Percentiles rank a stretch among this genome's conserved stretches.
phyloP scores from a whole-genome alignment of 1,139 yeast species.

The Lodderomyces parapsilosis region DNA sequence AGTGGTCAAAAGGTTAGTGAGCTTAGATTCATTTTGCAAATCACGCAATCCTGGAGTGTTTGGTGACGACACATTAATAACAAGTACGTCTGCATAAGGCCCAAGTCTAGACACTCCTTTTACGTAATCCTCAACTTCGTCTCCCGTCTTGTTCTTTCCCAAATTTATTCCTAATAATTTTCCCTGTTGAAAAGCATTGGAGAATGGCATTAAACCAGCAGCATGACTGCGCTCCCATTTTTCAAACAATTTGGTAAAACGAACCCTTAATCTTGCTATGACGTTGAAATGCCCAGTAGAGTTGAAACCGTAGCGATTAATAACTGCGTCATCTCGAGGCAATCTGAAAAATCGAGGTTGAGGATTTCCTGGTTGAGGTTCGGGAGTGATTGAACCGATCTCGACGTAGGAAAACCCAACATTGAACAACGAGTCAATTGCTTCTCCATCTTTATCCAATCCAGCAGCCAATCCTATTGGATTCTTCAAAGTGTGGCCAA shows the following conservation, averaged over 20 bases:
- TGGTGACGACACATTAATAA: conserved; percentile 93
- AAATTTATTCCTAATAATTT: conserved; percentile 78
- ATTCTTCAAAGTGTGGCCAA: conserved; percentile 61
- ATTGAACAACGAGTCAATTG: conserved; percentile 77
- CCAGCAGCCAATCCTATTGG: conserved; percentile 98
- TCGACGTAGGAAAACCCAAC: conserved; percentile 89
- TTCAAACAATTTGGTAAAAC: conserved; percentile 48
- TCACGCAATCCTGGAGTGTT: conserved; percentile 94
- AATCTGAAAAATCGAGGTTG: conserved; percentile 86
- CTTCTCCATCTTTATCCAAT: conserved; percentile 90
- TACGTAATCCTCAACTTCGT: conserved; percentile 82
- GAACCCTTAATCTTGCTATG: conserved; percentile 57
- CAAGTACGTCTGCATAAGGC: conserved; percentile 82
- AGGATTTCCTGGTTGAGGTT: conserved; percentile 93
- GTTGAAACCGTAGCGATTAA: conserved; percentile 92
- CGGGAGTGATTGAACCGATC: conserved; percentile 90
- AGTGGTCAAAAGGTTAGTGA: conserved; percentile 63
- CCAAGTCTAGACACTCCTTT: conserved; percentile 82
- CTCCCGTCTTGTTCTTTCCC: conserved; percentile 91
- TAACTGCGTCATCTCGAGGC: conserved; percentile 82
- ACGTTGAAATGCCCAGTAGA: conserved; percentile 85
- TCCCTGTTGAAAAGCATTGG: conserved; percentile 61
- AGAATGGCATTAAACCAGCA: conserved; percentile 28
- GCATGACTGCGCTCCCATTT: conserved; percentile 19
- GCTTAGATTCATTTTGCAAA: conserved; percentile 73